Evolutionary conservation across 345 rosid genomes (phyloP).

Genomic region (Turritis glabra): DNA sequence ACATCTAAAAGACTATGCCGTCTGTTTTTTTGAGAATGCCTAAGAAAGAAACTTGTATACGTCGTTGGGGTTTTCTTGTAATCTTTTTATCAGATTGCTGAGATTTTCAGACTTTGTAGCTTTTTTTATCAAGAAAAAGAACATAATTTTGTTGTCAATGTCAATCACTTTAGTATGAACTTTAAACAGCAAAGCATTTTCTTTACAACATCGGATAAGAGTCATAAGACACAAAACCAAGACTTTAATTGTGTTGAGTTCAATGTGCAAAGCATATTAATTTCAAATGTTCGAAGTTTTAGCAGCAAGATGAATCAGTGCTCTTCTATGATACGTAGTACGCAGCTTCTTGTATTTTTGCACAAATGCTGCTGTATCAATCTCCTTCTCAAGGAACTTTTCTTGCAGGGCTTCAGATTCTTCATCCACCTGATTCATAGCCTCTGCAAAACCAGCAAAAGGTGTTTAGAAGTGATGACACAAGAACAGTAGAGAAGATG

Average conservation of each 20-base stretch:
- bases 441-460: slow-evolving; percentile 47
- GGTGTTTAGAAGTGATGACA: slow-evolving; percentile 5
- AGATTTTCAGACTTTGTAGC: background rate
- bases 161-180: background rate
- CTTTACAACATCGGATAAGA: slow-evolving; percentile 3
- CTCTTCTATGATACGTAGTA: slow-evolving; percentile 66
- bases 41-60: background rate
- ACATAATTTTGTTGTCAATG: slow-evolving; percentile 11
- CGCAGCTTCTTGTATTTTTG: slow-evolving; percentile 85
- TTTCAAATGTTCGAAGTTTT: slow-evolving; percentile 50
- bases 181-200: background rate
- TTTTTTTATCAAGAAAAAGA: background rate
- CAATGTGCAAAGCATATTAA: background rate
- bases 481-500: background rate
- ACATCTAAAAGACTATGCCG: background rate
- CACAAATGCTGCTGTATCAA: slow-evolving; percentile 60
- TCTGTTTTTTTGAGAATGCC: background rate
- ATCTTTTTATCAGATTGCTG: slow-evolving; percentile 1
- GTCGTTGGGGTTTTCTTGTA: background rate
- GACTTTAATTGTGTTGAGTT: background rate
- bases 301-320: slow-evolving; percentile 70
- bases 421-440: slow-evolving; percentile 66
- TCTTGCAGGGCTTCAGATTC: slow-evolving; percentile 71
- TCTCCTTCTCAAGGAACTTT: slow-evolving; percentile 68
- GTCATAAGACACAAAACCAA: background rate